A percentile compares a stretch with the other conserved stretches of the same genome.
Evolutionary conservation across 208 protist species (phyloP).

Genomic region (Wallacemonas rigidus): DNA sequence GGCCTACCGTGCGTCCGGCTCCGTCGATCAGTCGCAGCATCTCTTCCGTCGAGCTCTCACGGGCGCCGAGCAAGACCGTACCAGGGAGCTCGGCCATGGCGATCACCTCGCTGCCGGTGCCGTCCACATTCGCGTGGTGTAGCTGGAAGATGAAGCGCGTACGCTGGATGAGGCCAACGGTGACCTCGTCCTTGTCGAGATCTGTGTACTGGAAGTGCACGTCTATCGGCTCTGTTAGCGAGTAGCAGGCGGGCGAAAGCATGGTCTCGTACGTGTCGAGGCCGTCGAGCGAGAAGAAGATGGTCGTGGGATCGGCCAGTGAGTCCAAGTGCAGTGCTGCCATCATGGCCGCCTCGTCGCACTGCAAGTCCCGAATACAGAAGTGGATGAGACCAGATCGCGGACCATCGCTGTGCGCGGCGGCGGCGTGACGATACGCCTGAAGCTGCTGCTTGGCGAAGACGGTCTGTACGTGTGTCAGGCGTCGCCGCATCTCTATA

Average conservation of each 20-base stretch:
- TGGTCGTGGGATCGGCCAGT: conserved; percentile 32
- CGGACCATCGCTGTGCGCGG: conserved; percentile 2
- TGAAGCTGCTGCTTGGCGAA: conserved; percentile 89
- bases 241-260: conserved; percentile 68
- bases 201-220: conserved; percentile 73
- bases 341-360: conserved; percentile 32
- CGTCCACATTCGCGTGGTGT: conserved; percentile 37
- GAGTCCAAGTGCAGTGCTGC: conserved; percentile 39
- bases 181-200: conserved; percentile 58
- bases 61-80: conserved; percentile 47
- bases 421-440: conserved; percentile 49
- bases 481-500: conserved; percentile 66
- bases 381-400: conserved; percentile 52
- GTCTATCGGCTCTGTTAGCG: conserved; percentile 59
- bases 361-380: conserved; percentile 53
- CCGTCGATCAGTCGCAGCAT: conserved; percentile 51
- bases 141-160: conserved; percentile 79
- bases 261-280: conserved; percentile 77
- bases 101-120: conserved; percentile 43
- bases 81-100: conserved; percentile 79
- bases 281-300: conserved; percentile 82
- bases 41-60: conserved; percentile 52
- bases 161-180: conserved; percentile 46
- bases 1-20: conserved; percentile 42
- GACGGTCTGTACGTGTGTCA: conserved; percentile 82